Percentiles rank a stretch among this genome's conserved stretches.
phyloP scores from a whole-genome alignment of 148 eudicot genomes.

The Cornus suecica region DNA sequence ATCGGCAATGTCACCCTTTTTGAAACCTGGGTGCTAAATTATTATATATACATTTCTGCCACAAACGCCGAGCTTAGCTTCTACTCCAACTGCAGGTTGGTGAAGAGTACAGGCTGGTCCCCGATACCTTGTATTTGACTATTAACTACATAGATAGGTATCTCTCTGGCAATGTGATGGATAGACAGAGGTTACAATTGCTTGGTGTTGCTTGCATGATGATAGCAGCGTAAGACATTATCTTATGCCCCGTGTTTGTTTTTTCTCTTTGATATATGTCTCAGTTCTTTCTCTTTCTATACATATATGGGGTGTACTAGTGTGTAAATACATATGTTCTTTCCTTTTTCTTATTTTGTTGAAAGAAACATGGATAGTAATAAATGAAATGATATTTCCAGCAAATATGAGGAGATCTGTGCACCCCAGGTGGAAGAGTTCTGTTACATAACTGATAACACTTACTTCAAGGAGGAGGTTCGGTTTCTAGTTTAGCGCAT shows the following conservation, averaged over 20 bases:
- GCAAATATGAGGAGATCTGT: constrained; percentile 97
- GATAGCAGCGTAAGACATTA: constrained; percentile 83
- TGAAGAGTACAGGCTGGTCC: constrained; percentile 95
- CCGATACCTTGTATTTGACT: constrained; percentile 84
- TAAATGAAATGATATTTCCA: constrained; percentile 20
- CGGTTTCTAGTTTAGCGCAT: neutral
- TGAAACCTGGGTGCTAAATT: neutral
- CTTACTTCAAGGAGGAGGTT: constrained; percentile 94
- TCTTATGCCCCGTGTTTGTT: neutral
- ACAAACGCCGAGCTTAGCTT: neutral
- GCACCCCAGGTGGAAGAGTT: constrained; percentile 98
- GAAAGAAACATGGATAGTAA: neutral
- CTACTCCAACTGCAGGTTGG: constrained; percentile 54
- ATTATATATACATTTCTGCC: neutral
- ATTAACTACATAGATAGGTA: constrained; percentile 94
- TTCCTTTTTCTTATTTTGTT: neutral
- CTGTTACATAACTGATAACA: constrained; percentile 93
- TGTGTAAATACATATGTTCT: neutral
- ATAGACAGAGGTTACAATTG: constrained; percentile 80
- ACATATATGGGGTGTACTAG: too few relatives aligned
- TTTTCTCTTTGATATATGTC: neutral
- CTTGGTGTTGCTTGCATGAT: constrained; percentile 97
- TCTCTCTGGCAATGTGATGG: constrained; percentile 80
- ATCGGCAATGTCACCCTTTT: neutral
- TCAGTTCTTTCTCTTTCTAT: neutral